Conservation (phyloP, 306 rosid genomes). For the Vigna radiata region DNA sequence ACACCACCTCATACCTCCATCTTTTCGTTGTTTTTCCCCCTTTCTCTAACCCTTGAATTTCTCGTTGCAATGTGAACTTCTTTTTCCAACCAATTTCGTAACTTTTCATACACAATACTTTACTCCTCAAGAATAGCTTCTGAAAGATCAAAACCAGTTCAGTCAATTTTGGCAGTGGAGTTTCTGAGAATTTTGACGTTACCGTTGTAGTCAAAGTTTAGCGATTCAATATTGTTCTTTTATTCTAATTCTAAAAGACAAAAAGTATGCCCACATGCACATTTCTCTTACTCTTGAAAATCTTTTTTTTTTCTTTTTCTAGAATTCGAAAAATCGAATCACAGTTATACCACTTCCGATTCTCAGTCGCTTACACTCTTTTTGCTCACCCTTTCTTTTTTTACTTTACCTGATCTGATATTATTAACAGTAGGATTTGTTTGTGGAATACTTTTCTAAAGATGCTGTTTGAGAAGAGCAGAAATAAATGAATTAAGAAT, state of each 20-base stretch:
- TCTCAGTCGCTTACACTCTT: neutral
- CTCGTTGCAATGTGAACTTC: neutral
- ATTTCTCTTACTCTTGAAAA: neutral
- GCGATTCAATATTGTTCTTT: neutral
- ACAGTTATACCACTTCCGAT: neutral
- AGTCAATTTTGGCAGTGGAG: neutral
- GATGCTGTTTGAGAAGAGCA: too few species aligned
- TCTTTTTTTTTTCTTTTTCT: too few species aligned
- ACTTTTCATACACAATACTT: neutral
- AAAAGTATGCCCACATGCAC: neutral
- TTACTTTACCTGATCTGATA: too few species aligned
- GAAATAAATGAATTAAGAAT: too few species aligned
- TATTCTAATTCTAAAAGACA: neutral
- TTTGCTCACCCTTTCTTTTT: too few species aligned
- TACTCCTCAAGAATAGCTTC: neutral
- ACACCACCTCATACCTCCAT: too few species aligned
- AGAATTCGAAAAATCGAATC: too few species aligned
- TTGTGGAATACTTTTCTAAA: too few species aligned
- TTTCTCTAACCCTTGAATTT: neutral
- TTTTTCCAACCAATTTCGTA: neutral
- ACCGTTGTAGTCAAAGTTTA: neutral
- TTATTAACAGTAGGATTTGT: too few species aligned
- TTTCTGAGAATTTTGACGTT: neutral
- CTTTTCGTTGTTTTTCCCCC: neutral
- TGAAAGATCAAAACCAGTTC: neutral